phyloP scores from a whole-genome alignment of 306 rosid genomes.

The barrel medic (Medicago truncatula) region MtrunA17r5.0-ANR NC_053048.1:2297001-2297500 shows the following conservation, averaged over 20 bases:
- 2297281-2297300: slow-evolving; percentile 46
- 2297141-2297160: slow-evolving; percentile 12
- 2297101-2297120: slow-evolving; percentile 44
- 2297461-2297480: not conserved
- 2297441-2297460: slow-evolving; percentile 24
- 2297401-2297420: not conserved
- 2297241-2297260: slow-evolving; percentile 21
- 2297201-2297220: slow-evolving; percentile 50
- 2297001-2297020: not conserved
- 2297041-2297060: slow-evolving; percentile 12
- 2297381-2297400: slow-evolving; percentile 15
- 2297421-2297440: slow-evolving; percentile 36
- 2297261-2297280: slow-evolving; percentile 31
- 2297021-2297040: not conserved
- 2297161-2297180: slow-evolving; percentile 6
- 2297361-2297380: slow-evolving; percentile 37
- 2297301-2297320: slow-evolving; percentile 44
- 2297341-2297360: not conserved
- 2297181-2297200: slow-evolving; percentile 31
- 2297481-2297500: not conserved
- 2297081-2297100: slow-evolving; percentile 36
- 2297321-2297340: slow-evolving; percentile 17
- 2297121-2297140: slow-evolving; percentile 12
- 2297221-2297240: slow-evolving; percentile 52
- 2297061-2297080: not conserved